Evolutionary conservation across 495 filamentous ascomycete species (phyloP).

Genomic region (Daldinia decipiens): DNA sequence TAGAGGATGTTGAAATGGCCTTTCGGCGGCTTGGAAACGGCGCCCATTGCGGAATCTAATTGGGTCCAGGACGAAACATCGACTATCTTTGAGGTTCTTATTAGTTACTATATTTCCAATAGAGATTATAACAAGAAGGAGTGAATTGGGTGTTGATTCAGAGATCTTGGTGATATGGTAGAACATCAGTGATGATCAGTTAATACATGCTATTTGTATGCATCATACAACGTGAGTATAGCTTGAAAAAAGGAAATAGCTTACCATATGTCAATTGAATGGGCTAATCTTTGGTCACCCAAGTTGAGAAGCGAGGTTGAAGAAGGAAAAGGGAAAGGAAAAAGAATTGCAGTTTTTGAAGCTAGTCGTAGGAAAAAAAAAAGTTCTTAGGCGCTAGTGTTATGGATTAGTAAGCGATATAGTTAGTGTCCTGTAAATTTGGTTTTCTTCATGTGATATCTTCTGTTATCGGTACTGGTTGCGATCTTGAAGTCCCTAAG

Average conservation of each 20-base stretch:
- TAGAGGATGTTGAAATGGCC: constrained; percentile 84
- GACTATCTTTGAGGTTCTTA: constrained; percentile 13
- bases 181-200: constrained; percentile 63
- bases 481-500: not conserved
- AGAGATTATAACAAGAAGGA: constrained; percentile 29
- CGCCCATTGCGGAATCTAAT: constrained; percentile 37
- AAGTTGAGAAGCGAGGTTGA: constrained; percentile 5
- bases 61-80: not conserved
- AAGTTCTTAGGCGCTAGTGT: constrained; percentile 13
- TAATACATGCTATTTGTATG: constrained; percentile 74
- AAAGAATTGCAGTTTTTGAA: constrained; percentile 10
- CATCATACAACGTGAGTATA: constrained; percentile 53
- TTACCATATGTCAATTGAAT: constrained; percentile 28
- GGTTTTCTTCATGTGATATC: not conserved
- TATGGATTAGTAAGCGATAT: constrained; percentile 28
- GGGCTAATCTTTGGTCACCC: not conserved
- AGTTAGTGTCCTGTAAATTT: not conserved
- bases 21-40: constrained; percentile 54
- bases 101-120: constrained; percentile 38
- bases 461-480: not conserved
- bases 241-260: constrained; percentile 12
- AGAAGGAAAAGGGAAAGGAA: constrained; percentile 1
- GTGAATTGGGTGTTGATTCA: constrained; percentile 54
- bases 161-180: constrained; percentile 70
- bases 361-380: constrained; percentile 14